Evolutionary conservation across 495 filamentous ascomycete genomes (phyloP).

Genomic region (Talaromyces trachyspermus): DNA sequence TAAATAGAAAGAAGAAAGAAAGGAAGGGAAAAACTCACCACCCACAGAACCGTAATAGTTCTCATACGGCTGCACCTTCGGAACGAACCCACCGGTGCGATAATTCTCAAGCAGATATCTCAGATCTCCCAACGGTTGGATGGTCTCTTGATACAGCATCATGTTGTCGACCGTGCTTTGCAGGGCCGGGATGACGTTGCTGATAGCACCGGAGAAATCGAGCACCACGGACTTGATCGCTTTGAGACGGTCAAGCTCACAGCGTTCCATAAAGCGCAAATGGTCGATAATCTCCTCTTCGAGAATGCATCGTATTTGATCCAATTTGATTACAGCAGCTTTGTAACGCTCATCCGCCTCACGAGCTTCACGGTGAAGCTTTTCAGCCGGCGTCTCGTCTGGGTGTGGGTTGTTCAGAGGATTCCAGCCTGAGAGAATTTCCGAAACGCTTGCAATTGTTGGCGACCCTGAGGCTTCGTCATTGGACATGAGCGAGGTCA

Average conservation of each 20-base stretch:
- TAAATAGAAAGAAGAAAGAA: background rate
- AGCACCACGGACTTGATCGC: conserved; percentile 96
- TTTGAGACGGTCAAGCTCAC: conserved; percentile 90
- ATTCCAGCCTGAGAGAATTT: conserved; percentile 87
- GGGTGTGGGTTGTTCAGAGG: conserved; percentile 81
- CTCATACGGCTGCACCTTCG: conserved; percentile 90
- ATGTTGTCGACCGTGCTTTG: conserved; percentile 95
- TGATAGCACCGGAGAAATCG: conserved; percentile 95
- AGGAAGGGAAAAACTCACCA: conserved; percentile 31
- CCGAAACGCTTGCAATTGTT: conserved; percentile 66
- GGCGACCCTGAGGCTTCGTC: conserved; percentile 62
- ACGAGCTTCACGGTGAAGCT: conserved; percentile 76
- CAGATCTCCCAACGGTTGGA: conserved; percentile 85
- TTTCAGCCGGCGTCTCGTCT: conserved; percentile 84
- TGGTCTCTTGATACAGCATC: conserved; percentile 98
- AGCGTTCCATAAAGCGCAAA: conserved; percentile 94
- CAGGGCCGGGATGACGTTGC: conserved; percentile 94
- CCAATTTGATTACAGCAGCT: conserved; percentile 70
- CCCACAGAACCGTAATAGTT: conserved; percentile 99
- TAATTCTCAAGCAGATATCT: conserved; percentile 98
- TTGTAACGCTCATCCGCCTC: conserved; percentile 96
- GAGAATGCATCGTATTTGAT: conserved; percentile 82
- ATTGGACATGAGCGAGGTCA: conserved; percentile 55
- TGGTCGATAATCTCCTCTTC: conserved; percentile 93
- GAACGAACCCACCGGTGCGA: conserved; percentile 84